Base-by-base conservation (phyloP, 768 basidiomycete genomes). In the Atractiella rhizophila region DNA sequence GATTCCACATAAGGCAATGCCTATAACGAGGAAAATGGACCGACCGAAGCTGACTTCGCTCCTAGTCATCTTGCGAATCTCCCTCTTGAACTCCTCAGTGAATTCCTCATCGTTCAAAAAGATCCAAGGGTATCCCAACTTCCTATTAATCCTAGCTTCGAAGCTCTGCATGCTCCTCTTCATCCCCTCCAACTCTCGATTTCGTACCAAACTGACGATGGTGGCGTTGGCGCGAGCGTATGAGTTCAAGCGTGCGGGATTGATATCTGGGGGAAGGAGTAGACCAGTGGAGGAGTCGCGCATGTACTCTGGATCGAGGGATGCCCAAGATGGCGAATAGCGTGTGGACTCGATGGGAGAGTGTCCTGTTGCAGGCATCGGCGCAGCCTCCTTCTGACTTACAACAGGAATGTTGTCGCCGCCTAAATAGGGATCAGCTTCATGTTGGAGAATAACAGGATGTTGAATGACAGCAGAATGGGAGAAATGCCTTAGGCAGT, bases 131-230 rank as follows among this genome's bases (percentile, higher is more conserved):
- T 37, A 34, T 18, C 68, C 64, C 50, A 69, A 76, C 45, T 65
- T 68, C 32, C 64, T 61, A 59, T 94, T 94, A 62, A 91, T 91
- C 29, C 76, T 64, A 54, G 80, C 75, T 60, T 96, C 88, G 60
- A 82, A 59, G 56, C 76, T 71, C 53, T 73, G 70, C 59, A 77
- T 65, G 49, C 71, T 74, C 47, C 62, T 66, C 24, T 20, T 26
- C 45, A 53, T 51, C 0, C 31, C 19, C 10, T 45, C 45, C 9
- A 45, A 37, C 33, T 52, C 51, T 21, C 27, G 28, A 28, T 53
- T 53, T 13, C 51, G 30, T 3, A 53, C 51, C 9, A 51, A 37
- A 12, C 45, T 38, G 29, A 53, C 49, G 16, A 48, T 31, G 15
- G 47, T 49, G 3, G 47, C 49, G 23, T 49, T 53, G 8, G 45